These are phyloP conservation scores for Acanthamoeba polyphaga DNA, from an alignment of 208 protist genomes.

Conservation along the genomic window DNA sequence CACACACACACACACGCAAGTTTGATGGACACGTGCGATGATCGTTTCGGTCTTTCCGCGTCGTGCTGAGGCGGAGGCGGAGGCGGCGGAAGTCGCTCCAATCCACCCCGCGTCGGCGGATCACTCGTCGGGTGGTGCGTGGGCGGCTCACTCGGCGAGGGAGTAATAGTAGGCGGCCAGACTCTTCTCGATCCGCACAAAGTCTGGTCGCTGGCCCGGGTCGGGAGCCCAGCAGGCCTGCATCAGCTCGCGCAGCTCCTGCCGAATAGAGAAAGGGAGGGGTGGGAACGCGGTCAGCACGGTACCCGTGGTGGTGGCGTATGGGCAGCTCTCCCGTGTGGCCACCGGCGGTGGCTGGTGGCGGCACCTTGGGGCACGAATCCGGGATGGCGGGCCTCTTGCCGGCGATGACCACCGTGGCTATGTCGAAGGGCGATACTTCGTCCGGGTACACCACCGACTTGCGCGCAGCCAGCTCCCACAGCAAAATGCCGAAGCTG, in stretches of 20 bases:
- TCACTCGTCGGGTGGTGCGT: too few relatives aligned
- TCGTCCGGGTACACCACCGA: slow-evolving; percentile 26
- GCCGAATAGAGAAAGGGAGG: too few relatives aligned
- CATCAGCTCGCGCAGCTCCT: slow-evolving; percentile 61
- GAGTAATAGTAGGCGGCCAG: slow-evolving; percentile 62
- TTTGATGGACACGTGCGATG: too few relatives aligned
- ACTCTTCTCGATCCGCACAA: slow-evolving; percentile 41
- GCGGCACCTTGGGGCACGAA: slow-evolving; percentile 5
- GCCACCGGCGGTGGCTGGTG: neutral
- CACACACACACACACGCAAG: too few relatives aligned
- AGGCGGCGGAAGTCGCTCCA: too few relatives aligned
- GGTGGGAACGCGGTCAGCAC: too few relatives aligned
- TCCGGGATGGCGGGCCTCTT: slow-evolving; percentile 42
- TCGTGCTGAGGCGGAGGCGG: too few relatives aligned
- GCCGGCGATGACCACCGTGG: slow-evolving; percentile 27
- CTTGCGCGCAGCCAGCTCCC: slow-evolving; percentile 45
- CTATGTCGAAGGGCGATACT: slow-evolving; percentile 43
- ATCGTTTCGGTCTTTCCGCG: too few relatives aligned
- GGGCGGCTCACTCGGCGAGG: slow-evolving; percentile 16
- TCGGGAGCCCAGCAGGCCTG: slow-evolving; percentile 9
- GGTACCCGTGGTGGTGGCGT: too few relatives aligned
- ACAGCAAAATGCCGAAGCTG: slow-evolving; percentile 60
- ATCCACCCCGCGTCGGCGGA: too few relatives aligned
- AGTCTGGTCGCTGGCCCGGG: slow-evolving; percentile 3
- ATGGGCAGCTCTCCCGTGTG: too few relatives aligned